Evolutionary conservation across 371 early-diverging fungal species (phyloP), one percentile per base, ranked within the genome.

Genomic region (Mortierella sp.): DNA sequence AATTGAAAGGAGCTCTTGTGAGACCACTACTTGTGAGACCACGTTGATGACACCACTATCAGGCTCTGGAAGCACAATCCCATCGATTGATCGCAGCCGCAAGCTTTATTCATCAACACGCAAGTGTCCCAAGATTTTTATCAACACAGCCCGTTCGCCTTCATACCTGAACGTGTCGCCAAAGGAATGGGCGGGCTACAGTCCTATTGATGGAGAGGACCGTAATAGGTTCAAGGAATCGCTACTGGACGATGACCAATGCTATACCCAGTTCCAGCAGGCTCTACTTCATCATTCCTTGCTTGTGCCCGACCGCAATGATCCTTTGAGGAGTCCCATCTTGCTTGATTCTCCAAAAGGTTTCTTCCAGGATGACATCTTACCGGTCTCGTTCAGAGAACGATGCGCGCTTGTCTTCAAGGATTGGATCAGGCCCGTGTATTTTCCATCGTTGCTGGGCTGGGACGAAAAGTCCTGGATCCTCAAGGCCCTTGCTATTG

Each of bases 391-490:
- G 12, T n/a, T 27, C 13, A 16, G 25, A 40, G 43, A 57, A 31
- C 21, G 53, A 24, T 16, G 21, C 43, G 22, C 14, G 27, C 14
- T 58, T 17, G 51, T 59, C 7, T 44, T 66, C n/a, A 27, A 43
- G 2, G 57, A 59, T 9, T 57, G 60, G 54, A 8, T 66, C 39
- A 59, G 24, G 24, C 43, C 66, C 7, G 41, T 65, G 27, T 64
- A 87, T 21, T 88, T 89, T 51, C 90, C 90, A 16, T 81, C 83
- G 0, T 59, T 88, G 13, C 43, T 60, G n/a, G 82, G 81, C 31
- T 85, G 86, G 71, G 27, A 64, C 6, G 54, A 83, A 10, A 87
- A 88, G 39, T 78, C 83, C 24, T 37, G 73, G 0, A 71, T 80
- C 51, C 78, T 81, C 56, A 85, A 85, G 70, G 54, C 81, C 0